Conservation (phyloP, 2,329 filamentous ascomycete species). For the Penicillium olsonii region DNA sequence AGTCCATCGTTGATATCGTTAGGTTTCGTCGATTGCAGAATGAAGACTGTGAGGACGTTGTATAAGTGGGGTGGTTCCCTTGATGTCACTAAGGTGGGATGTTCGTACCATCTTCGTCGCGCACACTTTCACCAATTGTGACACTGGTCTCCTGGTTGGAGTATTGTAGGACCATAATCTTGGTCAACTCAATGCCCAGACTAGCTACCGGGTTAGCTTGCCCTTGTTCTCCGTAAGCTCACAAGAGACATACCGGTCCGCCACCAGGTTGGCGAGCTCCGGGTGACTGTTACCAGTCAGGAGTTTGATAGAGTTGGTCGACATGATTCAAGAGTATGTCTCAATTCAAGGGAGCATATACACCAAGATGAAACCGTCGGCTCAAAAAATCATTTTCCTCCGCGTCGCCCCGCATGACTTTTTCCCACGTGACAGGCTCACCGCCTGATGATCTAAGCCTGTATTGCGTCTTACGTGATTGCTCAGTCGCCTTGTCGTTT, state of each 20-base stretch:
- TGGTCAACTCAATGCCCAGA: conserved; percentile 66
- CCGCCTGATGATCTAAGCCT: conserved; percentile 16
- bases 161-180: conserved; percentile 68
- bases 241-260: conserved; percentile 58
- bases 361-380: conserved; percentile 7
- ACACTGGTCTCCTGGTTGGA: conserved; percentile 67
- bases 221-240: conserved; percentile 1
- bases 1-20: conserved; percentile 97
- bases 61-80: conserved; percentile 11
- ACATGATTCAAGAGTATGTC: conserved; percentile 51
- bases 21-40: conserved; percentile 89
- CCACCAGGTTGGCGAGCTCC: conserved; percentile 68
- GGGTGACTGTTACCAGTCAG: conserved; percentile 76
- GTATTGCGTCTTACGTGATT: not conserved
- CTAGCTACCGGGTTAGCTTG: conserved; percentile 39
- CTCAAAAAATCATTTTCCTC: conserved; percentile 26
- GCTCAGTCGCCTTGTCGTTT: too few relatives aligned
- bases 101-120: conserved; percentile 81
- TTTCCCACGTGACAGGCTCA: conserved; percentile 26
- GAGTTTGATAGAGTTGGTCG: conserved; percentile 73
- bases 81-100: conserved; percentile 13
- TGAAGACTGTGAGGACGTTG: conserved; percentile 67
- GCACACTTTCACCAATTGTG: conserved; percentile 91
- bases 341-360: conserved; percentile 2
- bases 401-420: conserved; percentile 24